Evolutionary conservation across 1,284 basidiomycete genomes (phyloP).

Genomic region (Termitomyces sp.): DNA sequence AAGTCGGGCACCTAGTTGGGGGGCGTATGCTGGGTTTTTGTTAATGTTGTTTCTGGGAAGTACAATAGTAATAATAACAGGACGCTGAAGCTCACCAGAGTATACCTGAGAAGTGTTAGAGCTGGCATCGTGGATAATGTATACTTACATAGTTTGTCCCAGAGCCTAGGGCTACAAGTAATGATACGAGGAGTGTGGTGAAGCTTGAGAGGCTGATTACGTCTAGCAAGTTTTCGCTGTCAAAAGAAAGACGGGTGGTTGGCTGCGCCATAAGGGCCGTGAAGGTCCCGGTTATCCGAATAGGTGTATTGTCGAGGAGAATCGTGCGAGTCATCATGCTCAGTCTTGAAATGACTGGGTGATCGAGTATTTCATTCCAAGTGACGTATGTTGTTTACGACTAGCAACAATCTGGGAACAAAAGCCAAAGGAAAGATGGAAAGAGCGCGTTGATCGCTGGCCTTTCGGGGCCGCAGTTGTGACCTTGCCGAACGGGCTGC

Average conservation of each 20-base stretch:
- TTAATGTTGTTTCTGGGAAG: neutral
- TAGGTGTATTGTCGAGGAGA: conserved; percentile 2
- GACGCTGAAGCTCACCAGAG: conserved; percentile 34
- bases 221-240: neutral
- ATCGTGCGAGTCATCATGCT: neutral
- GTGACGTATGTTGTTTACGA: neutral
- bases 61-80: neutral
- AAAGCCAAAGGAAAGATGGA: neutral
- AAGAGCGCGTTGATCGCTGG: neutral
- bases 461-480: neutral
- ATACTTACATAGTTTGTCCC: conserved; percentile 69
- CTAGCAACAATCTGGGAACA: neutral
- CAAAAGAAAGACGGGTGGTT: conserved; percentile 10
- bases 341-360: conserved; percentile 6
- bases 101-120: conserved; percentile 31
- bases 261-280: conserved; percentile 5
- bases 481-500: conserved; percentile 39
- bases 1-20: conserved; percentile 70
- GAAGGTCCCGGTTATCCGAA: neutral
- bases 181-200: conserved; percentile 44
- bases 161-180: conserved; percentile 55
- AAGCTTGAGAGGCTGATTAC: conserved; percentile 17
- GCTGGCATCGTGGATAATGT: neutral
- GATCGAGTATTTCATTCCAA: conserved; percentile 13
- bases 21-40: conserved; percentile 60